phyloP scores from a whole-genome alignment of 495 filamentous ascomycete species.

The Darksidea phi region DNA sequence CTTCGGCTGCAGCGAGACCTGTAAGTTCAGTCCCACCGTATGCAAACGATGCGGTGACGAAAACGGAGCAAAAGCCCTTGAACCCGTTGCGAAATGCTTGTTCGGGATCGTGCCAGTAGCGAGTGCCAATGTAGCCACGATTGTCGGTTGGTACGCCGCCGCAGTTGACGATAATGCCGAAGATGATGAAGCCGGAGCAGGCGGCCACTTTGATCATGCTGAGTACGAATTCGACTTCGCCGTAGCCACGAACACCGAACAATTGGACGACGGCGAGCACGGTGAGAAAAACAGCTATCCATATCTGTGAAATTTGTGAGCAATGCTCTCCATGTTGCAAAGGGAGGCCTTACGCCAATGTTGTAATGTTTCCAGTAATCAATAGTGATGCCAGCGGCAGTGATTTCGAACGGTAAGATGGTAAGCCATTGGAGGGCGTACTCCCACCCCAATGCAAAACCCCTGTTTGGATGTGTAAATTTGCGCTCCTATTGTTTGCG shows the following conservation, averaged over 20 bases:
- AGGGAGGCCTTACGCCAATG: slow-evolving; percentile 39
- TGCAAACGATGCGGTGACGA: slow-evolving; percentile 68
- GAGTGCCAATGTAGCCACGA: slow-evolving; percentile 43
- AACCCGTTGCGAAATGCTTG: slow-evolving; percentile 65
- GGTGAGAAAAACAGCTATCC: slow-evolving; percentile 50
- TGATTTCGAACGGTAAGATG: slow-evolving; percentile 51
- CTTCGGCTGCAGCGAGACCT: slow-evolving; percentile 52
- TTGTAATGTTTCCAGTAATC: slow-evolving; percentile 56
- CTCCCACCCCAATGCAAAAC: slow-evolving; percentile 54
- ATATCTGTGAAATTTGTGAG: slow-evolving; percentile 31
- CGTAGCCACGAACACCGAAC: slow-evolving; percentile 54
- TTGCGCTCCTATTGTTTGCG: not conserved
- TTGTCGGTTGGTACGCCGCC: slow-evolving; percentile 43
- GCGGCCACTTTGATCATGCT: slow-evolving; percentile 54
- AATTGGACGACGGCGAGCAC: slow-evolving; percentile 48
- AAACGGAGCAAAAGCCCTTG: slow-evolving; percentile 67
- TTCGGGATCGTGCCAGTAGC: slow-evolving; percentile 55
- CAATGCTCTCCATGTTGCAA: not conserved
- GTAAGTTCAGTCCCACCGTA: slow-evolving; percentile 61
- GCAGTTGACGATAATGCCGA: slow-evolving; percentile 39
- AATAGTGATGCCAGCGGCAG: slow-evolving; percentile 58
- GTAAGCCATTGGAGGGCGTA: slow-evolving; percentile 51
- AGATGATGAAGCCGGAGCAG: slow-evolving; percentile 49
- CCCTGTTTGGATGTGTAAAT: slow-evolving; percentile 32
- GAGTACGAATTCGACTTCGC: slow-evolving; percentile 54